These are phyloP conservation scores for Diplodia corticola DNA, from an alignment of 2,329 filamentous ascomycete species.

Conservation along the genomic window DNA sequence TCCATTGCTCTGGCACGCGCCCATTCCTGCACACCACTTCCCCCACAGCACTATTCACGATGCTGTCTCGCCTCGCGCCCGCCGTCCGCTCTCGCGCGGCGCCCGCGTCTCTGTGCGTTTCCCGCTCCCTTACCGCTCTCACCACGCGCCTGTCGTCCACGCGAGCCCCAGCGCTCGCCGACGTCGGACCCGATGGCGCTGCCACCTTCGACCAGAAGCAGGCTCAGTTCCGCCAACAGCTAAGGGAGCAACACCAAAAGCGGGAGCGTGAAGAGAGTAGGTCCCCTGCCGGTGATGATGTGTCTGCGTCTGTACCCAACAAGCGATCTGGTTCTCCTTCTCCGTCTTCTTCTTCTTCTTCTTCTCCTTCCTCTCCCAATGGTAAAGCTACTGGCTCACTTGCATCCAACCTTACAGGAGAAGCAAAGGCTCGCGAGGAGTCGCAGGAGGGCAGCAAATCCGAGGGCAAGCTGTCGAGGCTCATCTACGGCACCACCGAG, in stretches of 20 bases:
- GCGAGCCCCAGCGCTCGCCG: conserved; percentile 70
- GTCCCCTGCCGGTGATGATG: conserved; percentile 45
- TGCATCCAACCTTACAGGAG: conserved; percentile 49
- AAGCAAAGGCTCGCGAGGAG: conserved; percentile 60
- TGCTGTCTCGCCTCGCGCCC: conserved; percentile 20
- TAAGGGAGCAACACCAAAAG: conserved; percentile 68
- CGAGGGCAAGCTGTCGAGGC: conserved; percentile 70
- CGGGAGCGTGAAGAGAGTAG: conserved; percentile 84
- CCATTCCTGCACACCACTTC: conserved; percentile 12
- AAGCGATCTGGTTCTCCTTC: conserved; percentile 36
- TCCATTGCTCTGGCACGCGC: conserved; percentile 6
- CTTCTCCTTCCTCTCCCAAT: conserved; percentile 32
- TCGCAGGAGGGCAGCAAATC: conserved; percentile 62
- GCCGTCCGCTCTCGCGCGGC: conserved; percentile 5
- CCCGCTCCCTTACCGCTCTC: conserved; percentile 23
- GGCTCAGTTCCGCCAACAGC: conserved; percentile 79
- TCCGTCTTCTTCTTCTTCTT: conserved; percentile 33
- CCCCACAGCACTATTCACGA: conserved; percentile 7
- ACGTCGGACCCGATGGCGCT: conserved; percentile 74
- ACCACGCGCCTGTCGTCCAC: conserved; percentile 7
- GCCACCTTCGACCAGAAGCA: conserved; percentile 79
- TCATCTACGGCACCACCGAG: conserved; percentile 97
- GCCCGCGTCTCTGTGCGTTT: neutral
- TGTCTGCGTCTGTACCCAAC: conserved; percentile 41
- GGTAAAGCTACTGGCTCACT: conserved; percentile 62